These are phyloP conservation scores for Usnea hakonensis DNA, from an alignment of 495 filamentous ascomycete species.

Conservation along the genomic window DNA sequence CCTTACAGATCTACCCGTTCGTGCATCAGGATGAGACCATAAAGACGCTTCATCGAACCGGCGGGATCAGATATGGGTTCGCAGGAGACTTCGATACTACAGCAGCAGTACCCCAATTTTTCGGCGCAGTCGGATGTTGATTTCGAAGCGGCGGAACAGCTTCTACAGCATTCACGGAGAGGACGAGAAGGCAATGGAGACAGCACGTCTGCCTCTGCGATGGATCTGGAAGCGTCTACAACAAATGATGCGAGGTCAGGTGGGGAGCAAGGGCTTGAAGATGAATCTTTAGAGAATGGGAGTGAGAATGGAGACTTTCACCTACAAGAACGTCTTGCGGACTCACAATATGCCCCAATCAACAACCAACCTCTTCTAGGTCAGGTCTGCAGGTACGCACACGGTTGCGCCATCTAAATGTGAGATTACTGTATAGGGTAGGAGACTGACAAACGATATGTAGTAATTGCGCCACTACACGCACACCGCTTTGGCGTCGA, in stretches of 20 bases:
- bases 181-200: constrained; percentile 13
- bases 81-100: constrained; percentile 9
- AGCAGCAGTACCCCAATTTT: background rate
- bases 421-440: background rate
- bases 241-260: background rate
- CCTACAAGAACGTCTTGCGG: constrained; percentile 18
- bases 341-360: constrained; percentile 24
- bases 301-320: constrained; percentile 2
- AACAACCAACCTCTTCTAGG: constrained; percentile 30
- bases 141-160: constrained; percentile 19
- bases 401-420: background rate
- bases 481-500: constrained; percentile 89
- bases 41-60: constrained; percentile 3
- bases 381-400: constrained; percentile 49
- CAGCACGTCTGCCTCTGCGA: background rate
- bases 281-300: constrained; percentile 3
- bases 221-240: background rate
- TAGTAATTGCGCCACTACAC: constrained; percentile 92
- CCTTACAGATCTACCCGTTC: background rate
- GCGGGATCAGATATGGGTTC: constrained; percentile 12
- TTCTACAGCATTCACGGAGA: constrained; percentile 20
- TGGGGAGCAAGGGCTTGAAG: background rate
- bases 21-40: constrained; percentile 6
- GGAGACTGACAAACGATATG: constrained; percentile 23
- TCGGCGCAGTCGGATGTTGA: constrained; percentile 16